Conservation (phyloP, 225 moss, liverwort and hornwort genomes). For the Straminergon stramineum region DNA sequence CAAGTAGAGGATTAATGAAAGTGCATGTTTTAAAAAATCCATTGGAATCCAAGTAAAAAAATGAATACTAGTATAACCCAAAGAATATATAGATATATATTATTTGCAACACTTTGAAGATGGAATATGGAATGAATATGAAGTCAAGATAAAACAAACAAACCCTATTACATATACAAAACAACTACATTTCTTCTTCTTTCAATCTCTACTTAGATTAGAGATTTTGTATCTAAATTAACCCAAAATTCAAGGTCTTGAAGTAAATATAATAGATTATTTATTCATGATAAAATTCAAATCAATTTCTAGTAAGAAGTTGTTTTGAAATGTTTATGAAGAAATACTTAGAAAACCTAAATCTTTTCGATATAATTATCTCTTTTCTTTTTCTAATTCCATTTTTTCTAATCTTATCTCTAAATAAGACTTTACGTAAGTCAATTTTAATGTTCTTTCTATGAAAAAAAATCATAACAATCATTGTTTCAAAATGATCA, state of each 20-base stretch:
- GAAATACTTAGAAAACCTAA: accelerated
- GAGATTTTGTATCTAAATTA: background rate
- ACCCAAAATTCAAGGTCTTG: background rate
- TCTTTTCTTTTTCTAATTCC: background rate
- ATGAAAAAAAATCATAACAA: no score
- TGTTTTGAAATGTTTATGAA: background rate
- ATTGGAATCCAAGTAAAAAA: background rate
- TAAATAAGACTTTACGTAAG: background rate
- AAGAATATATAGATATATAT: background rate
- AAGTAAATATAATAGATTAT: background rate
- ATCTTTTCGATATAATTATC: background rate
- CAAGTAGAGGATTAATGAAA: background rate
- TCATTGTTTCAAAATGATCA: background rate
- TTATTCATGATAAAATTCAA: background rate
- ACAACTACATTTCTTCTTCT: background rate
- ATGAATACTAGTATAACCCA: background rate
- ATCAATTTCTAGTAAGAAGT: background rate
- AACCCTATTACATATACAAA: background rate
- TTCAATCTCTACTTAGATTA: background rate
- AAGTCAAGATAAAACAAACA: background rate
- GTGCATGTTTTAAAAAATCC: background rate
- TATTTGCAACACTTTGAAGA: background rate
- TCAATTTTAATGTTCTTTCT: background rate
- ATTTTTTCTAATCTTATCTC: background rate
- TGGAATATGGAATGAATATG: background rate